A percentile compares a stretch with the other conserved stretches of the same genome.
Evolutionary conservation across 345 rosid species (phyloP).

Genomic region (Rhizophora mangle): DNA sequence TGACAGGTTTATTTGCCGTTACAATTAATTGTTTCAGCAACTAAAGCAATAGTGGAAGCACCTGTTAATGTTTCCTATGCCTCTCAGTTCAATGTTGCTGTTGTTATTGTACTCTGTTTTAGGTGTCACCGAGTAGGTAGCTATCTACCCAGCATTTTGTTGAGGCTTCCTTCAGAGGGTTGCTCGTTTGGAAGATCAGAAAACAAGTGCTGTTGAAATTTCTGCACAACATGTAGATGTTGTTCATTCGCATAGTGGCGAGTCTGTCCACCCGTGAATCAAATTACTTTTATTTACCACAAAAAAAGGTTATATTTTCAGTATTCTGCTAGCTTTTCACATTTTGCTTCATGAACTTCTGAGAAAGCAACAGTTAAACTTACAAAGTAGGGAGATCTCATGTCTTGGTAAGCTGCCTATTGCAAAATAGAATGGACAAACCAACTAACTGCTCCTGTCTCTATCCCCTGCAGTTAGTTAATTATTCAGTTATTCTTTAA

Average conservation of each 20-base stretch:
- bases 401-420: constrained; percentile 4
- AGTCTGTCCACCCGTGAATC: too few relatives aligned
- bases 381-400: constrained; percentile 10
- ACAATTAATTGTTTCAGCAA: too few relatives aligned
- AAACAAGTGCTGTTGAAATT: not conserved
- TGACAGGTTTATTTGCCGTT: not conserved
- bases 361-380: constrained; percentile 18
- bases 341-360: constrained; percentile 1
- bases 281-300: too few relatives aligned
- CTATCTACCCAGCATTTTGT: too few relatives aligned
- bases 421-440: constrained; percentile 19
- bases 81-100: too few relatives aligned
- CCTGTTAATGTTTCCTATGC: too few relatives aligned
- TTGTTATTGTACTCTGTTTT: too few relatives aligned
- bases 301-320: not conserved
- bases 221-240: not conserved
- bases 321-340: not conserved
- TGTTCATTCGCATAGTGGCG: too few relatives aligned
- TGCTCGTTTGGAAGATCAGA: too few relatives aligned
- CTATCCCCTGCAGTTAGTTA: constrained; percentile 2
- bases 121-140: too few relatives aligned
- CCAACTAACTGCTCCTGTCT: constrained; percentile 18
- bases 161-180: too few relatives aligned
- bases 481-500: constrained; percentile 7
- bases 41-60: too few relatives aligned